These are phyloP conservation scores for Talaromyces sp. DNA, from an alignment of 2,329 filamentous ascomycete species.

Conservation along the genomic window DNA sequence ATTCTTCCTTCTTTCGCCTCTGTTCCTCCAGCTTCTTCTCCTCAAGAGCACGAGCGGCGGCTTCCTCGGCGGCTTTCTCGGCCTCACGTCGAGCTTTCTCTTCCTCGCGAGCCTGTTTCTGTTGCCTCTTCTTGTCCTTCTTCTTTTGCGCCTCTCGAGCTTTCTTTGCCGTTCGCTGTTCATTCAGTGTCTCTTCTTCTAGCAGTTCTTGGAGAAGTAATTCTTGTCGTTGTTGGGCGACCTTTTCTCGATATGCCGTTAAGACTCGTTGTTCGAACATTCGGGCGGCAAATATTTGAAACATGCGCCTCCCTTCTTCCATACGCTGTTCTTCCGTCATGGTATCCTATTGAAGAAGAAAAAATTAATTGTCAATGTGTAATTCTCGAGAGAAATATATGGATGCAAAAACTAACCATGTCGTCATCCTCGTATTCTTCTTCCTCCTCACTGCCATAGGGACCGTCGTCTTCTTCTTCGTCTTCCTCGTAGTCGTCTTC, in stretches of 20 bases:
- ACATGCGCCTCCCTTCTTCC: conserved; percentile 98
- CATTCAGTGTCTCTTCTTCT: conserved; percentile 72
- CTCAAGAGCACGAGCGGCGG: conserved; percentile 69
- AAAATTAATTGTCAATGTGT: not conserved
- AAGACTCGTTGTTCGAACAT: conserved; percentile 99
- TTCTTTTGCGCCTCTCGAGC: conserved; percentile 90
- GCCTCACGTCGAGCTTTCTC: conserved; percentile 84
- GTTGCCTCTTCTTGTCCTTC: conserved; percentile 86
- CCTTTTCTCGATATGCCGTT: conserved; percentile 96
- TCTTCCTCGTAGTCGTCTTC: conserved; percentile 70
- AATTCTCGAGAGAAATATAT: conserved; percentile 1
- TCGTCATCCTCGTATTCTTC: conserved; percentile 64
- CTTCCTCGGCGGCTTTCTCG: conserved; percentile 83
- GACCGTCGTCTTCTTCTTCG: conserved; percentile 65
- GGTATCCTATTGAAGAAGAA: conserved; percentile 60
- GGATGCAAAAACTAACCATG: conserved; percentile 44
- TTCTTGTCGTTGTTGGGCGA: conserved; percentile 84
- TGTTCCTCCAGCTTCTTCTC: conserved; percentile 76
- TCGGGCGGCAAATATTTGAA: conserved; percentile 96
- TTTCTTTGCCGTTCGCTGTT: conserved; percentile 84
- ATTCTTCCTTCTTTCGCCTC: conserved; percentile 78
- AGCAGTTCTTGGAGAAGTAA: conserved; percentile 87
- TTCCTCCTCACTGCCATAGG: conserved; percentile 57
- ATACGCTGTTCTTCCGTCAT: conserved; percentile 99
- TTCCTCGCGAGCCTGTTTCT: conserved; percentile 85